These are phyloP conservation scores for Leersia perrieri DNA, from an alignment of 176 grass and related monocot genomes.

Conservation along the genomic window DNA sequence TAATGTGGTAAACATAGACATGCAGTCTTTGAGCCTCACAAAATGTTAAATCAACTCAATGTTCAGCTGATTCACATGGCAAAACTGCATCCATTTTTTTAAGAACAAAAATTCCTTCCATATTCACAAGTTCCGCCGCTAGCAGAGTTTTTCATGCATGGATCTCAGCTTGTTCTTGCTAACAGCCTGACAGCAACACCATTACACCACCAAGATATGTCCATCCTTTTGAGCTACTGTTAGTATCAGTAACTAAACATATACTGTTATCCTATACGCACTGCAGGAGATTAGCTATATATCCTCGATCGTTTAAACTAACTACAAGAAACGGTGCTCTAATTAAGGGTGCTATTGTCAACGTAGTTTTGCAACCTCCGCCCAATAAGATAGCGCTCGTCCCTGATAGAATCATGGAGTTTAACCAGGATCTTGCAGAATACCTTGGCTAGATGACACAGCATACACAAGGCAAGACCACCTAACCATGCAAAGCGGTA, in stretches of 20 bases:
- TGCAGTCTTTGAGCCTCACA: background rate
- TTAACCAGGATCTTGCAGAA: slow-evolving; percentile 17
- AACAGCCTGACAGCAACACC: too few relatives aligned
- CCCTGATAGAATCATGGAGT: slow-evolving; percentile 51
- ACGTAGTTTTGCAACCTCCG: slow-evolving; percentile 43
- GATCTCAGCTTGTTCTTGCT: background rate
- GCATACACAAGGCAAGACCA: slow-evolving; percentile 3
- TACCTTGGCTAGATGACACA: slow-evolving; percentile 28
- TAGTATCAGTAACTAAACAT: background rate
- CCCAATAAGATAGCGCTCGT: slow-evolving; percentile 51
- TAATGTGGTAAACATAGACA: background rate
- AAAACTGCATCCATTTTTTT: slow-evolving; percentile 6
- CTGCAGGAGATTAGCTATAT: background rate
- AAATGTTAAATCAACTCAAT: background rate
- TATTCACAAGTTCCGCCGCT: slow-evolving; percentile 9
- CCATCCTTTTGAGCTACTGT: too few relatives aligned
- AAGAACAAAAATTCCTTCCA: too few relatives aligned
- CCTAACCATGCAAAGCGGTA: slow-evolving; percentile 60
- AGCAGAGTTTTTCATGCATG: background rate
- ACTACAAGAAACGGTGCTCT: background rate
- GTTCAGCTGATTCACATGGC: background rate
- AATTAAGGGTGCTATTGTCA: slow-evolving; percentile 4
- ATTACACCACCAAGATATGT: background rate
- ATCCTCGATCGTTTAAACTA: background rate
- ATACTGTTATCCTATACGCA: background rate